phyloP scores from a whole-genome alignment of 1,284 basidiomycete genomes.

The Cystobasidiaceae sp. region DNA sequence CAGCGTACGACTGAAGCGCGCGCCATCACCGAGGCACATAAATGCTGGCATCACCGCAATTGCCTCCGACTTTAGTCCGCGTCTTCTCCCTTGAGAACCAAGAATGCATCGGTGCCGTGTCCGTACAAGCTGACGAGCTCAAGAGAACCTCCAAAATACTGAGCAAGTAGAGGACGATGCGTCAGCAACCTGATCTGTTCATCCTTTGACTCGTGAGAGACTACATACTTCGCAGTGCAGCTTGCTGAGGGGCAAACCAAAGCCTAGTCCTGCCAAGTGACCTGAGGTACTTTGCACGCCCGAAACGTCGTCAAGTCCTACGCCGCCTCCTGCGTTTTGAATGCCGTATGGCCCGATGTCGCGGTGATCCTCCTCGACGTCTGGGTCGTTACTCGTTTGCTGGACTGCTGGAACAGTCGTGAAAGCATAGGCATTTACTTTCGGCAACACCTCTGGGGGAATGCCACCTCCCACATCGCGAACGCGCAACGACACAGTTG shows the following conservation, averaged over 20 bases:
- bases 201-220: neutral
- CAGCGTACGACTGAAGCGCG: no score
- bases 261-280: conserved; percentile 27
- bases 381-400: conserved; percentile 39
- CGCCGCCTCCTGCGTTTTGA: conserved; percentile 22
- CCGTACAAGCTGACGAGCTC: conserved; percentile 71
- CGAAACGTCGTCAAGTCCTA: conserved; percentile 10
- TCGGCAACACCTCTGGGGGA: conserved; percentile 62
- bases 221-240: conserved; percentile 27
- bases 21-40: no score
- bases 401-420: conserved; percentile 58
- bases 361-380: neutral
- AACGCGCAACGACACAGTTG: conserved; percentile 56
- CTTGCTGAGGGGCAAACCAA: conserved; percentile 26
- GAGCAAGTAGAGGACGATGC: conserved; percentile 20
- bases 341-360: conserved; percentile 22
- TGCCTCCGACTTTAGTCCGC: no score
- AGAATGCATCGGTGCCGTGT: conserved; percentile 73
- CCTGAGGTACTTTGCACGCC: conserved; percentile 23
- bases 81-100: conserved; percentile 44
- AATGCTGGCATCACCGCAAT: no score
- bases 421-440: conserved; percentile 83
- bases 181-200: conserved; percentile 23
- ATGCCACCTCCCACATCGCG: conserved; percentile 81
- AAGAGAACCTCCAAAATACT: conserved; percentile 67